These are phyloP conservation scores for Chaetoscypha palmicola DNA, from an alignment of 2,329 filamentous ascomycete species.

Conservation along the genomic window DNA sequence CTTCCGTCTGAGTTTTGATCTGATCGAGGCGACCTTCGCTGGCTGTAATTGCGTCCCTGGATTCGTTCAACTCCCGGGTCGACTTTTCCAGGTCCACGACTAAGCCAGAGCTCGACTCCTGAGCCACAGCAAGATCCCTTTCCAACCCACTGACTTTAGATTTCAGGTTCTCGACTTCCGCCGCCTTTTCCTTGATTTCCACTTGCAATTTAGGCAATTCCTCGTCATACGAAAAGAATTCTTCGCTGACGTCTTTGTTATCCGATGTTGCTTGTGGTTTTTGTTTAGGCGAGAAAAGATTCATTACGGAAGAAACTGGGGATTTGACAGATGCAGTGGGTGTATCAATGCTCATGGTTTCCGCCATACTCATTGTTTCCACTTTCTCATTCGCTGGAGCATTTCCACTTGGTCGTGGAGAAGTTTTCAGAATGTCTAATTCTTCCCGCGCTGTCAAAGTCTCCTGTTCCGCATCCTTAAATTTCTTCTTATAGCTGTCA, in stretches of 20 bases:
- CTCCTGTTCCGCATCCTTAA: slow-evolving; percentile 60
- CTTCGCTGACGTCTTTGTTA: slow-evolving; percentile 44
- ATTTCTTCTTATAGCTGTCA: slow-evolving; percentile 70
- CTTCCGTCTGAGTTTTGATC: slow-evolving; percentile 22
- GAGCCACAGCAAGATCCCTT: slow-evolving; percentile 61
- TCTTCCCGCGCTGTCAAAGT: slow-evolving; percentile 57
- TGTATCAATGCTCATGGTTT: slow-evolving; percentile 23
- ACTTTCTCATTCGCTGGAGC: slow-evolving; percentile 15
- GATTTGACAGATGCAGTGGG: slow-evolving; percentile 37
- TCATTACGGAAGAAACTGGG: slow-evolving; percentile 41
- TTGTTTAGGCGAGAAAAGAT: slow-evolving; percentile 44
- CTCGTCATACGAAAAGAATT: slow-evolving; percentile 88
- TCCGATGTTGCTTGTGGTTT: slow-evolving; percentile 32
- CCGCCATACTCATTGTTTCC: slow-evolving; percentile 15
- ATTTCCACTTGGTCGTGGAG: slow-evolving; percentile 31
- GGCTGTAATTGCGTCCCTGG: slow-evolving; percentile 52
- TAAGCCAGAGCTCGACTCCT: slow-evolving; percentile 63
- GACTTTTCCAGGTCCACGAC: slow-evolving; percentile 38
- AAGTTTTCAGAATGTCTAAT: slow-evolving; percentile 46
- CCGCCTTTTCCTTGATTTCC: slow-evolving; percentile 62
- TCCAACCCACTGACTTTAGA: slow-evolving; percentile 61
- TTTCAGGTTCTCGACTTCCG: slow-evolving; percentile 65
- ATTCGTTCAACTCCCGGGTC: slow-evolving; percentile 56
- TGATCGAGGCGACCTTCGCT: slow-evolving; percentile 17
- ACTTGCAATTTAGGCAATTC: slow-evolving; percentile 77